Conservation (phyloP, 2,329 filamentous ascomycete species). For the Botrytis sinoallii region DNA sequence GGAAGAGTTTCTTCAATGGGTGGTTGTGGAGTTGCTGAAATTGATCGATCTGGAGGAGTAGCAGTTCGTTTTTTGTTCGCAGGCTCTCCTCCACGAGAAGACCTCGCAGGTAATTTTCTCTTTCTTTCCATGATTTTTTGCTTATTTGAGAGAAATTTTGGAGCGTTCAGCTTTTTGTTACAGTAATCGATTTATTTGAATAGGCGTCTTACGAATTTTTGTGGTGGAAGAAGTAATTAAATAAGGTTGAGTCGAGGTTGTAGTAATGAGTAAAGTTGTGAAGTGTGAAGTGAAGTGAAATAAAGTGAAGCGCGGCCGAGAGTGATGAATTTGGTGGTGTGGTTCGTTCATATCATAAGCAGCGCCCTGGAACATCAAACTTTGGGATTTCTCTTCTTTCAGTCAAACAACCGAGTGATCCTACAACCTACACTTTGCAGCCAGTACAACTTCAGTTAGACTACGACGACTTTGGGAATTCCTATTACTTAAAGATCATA, state of each 20-base stretch:
- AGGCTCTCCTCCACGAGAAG: constrained; percentile 55
- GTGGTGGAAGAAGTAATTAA: not conserved
- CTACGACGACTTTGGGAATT: not conserved
- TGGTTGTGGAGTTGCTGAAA: constrained; percentile 38
- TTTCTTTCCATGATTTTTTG: constrained; percentile 57
- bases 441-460: not conserved
- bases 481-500: not conserved
- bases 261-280: not conserved
- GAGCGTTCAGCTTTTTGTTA: too few species aligned
- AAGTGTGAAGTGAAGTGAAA: not conserved
- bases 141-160: not conserved
- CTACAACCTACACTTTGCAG: not conserved
- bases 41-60: constrained; percentile 52
- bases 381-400: not conserved
- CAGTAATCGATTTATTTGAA: not conserved
- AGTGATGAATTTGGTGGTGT: not conserved
- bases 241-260: not conserved
- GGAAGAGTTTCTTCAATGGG: constrained; percentile 50
- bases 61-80: constrained; percentile 57
- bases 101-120: constrained; percentile 61
- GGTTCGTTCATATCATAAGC: not conserved
- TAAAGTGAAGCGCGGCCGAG: not conserved
- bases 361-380: not conserved
- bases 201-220: not conserved
- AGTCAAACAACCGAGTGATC: not conserved